Base-by-base conservation (phyloP, 2,329 filamentous ascomycete species). In the Scorias spongiosa region DNA sequence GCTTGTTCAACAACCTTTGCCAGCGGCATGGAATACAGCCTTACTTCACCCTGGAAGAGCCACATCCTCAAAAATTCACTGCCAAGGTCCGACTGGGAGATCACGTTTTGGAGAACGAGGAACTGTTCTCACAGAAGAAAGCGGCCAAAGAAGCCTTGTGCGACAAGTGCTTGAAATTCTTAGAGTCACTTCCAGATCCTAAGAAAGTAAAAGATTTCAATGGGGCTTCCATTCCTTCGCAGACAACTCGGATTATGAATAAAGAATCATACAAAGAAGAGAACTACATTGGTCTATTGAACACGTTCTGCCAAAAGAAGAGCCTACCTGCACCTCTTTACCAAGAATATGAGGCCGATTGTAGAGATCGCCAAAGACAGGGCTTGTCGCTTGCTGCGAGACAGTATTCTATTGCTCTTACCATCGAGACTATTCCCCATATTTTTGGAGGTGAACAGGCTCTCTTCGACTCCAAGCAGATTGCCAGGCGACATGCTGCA, bases 111-210 rank as follows among this genome's bases (percentile, higher is more conserved):
- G 48, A 49, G 3, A 52, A 51, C 10, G 26, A 48, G 7, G 55
- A 54, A 2, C 51, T 49, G 12, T 66, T 57, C 48, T 49, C 51
- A 7, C 63, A 54, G 34, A 68, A 69, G 54, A 63, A 63, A 45
- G 62, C 65, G 41, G 66, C 63, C 0, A 67, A 65, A 44, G 66
- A 69, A 45, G 59, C 54, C 1, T 41, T 63, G 17, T 61, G 59
- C 37, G 57, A 57, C 50, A 49, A 45, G n/a, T 63, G 54, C 2
- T 32, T 64, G 5, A 47, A 45, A 2, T 40, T 57, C 2, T 39
- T 66, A 5, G 51, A 54, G 18, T 48, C 59, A 36, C 51, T 53
- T 32, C 46, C 32, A 14, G 45, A 53, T 34, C 55, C 20, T 18
- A 52, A 48, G 48, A 53, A 53, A 43, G 46, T 41, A 5, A 61